These are phyloP conservation scores for Penicillium cosmopolitanum DNA, from an alignment of 495 filamentous ascomycete species.

Conservation along the genomic window DNA sequence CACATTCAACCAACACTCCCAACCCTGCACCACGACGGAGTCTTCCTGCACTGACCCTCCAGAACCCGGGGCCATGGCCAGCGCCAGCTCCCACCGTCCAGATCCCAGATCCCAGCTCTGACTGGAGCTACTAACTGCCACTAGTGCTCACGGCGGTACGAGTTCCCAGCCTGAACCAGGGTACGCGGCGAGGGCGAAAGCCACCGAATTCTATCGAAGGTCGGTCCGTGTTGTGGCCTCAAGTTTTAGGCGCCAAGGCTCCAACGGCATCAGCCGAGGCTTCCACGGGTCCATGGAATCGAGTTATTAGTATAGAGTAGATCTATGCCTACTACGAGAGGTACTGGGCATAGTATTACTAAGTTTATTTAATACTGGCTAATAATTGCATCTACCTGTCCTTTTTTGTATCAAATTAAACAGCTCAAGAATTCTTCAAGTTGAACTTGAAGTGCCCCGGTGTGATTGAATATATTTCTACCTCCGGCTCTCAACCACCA, in stretches of 20 bases:
- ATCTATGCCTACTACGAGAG: neutral
- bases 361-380: too few relatives aligned
- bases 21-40: neutral
- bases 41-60: neutral
- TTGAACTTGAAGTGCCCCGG: too few relatives aligned
- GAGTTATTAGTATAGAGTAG: neutral
- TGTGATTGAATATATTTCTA: too few relatives aligned
- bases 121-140: too few relatives aligned
- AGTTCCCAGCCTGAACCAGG: neutral
- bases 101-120: too few relatives aligned
- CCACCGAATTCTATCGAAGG: neutral
- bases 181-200: neutral
- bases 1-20: neutral
- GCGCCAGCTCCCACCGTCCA: neutral
- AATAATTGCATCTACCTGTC: too few relatives aligned
- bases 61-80: neutral
- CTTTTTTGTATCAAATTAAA: too few relatives aligned
- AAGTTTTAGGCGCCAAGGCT: neutral
- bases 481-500: too few relatives aligned
- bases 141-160: constrained; percentile 5
- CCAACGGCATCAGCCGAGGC: neutral
- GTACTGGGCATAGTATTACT: too few relatives aligned
- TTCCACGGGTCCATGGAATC: neutral
- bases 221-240: neutral
- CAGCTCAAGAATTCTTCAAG: too few relatives aligned